A percentile compares a stretch with the other conserved stretches of the same genome.
phyloP scores from a whole-genome alignment of 2,329 filamentous ascomycete genomes.

The Colletotrichum coccodes region DNA sequence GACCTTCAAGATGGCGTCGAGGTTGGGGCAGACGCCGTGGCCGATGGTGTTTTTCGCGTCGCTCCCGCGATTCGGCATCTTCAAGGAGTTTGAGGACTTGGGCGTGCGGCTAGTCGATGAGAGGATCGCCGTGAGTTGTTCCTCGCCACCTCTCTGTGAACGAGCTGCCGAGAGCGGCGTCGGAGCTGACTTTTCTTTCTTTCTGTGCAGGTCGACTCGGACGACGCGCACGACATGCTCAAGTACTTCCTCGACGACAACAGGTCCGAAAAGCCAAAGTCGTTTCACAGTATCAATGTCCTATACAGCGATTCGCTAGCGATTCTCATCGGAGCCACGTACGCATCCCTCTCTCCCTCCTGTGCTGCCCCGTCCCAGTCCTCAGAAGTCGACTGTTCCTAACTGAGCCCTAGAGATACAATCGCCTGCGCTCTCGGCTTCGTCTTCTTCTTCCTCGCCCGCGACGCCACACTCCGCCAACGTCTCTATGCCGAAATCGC shows the following conservation, averaged over 20 bases:
- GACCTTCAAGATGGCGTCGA: conserved; percentile 33
- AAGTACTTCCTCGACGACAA: conserved; percentile 38
- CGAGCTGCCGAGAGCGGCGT: no score
- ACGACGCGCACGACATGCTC: conserved; percentile 37
- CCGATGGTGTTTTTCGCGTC: conserved; percentile 30
- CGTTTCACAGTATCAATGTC: conserved; percentile 35
- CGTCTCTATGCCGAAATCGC: conserved; percentile 30
- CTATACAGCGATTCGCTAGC: conserved; percentile 36
- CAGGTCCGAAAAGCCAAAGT: conserved; percentile 35
- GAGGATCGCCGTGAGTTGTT: conserved; percentile 32
- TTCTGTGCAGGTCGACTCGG: conserved; percentile 21
- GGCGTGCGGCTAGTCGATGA: conserved; percentile 45
- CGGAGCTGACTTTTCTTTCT: background rate
- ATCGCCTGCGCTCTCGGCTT: conserved; percentile 31
- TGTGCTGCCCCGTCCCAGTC: no score
- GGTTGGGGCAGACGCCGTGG: conserved; percentile 37
- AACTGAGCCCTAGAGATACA: conserved; percentile 19
- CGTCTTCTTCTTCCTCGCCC: conserved; percentile 33
- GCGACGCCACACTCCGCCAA: conserved; percentile 12
- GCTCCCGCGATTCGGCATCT: conserved; percentile 29
- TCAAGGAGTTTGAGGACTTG: conserved; percentile 55
- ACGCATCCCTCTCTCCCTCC: background rate
- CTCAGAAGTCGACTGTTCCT: background rate
- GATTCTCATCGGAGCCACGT: conserved; percentile 38
- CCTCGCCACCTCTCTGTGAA: background rate